A percentile compares a stretch with the other conserved stretches of the same genome.
Conservation (phyloP, 2,329 filamentous ascomycete genomes). For the Rhynchosporium graminicola region DNA sequence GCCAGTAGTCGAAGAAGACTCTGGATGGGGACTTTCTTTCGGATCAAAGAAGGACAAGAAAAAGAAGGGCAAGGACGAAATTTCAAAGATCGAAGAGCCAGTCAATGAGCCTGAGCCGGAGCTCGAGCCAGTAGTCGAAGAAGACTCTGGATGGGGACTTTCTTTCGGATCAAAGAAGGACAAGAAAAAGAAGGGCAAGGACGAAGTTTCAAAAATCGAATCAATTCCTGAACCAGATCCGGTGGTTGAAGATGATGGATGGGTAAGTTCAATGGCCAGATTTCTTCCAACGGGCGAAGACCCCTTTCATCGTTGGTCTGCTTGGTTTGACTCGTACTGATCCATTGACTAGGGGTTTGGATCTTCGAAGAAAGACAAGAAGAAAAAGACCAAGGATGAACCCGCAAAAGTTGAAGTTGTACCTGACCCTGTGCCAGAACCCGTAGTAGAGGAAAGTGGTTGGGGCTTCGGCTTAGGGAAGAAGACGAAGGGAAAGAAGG, state of each 20-base stretch:
- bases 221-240: conserved; percentile 38
- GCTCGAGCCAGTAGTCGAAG: conserved; percentile 15
- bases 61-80: conserved; percentile 45
- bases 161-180: conserved; percentile 45
- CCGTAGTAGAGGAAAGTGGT: conserved; percentile 23
- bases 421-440: conserved; percentile 38
- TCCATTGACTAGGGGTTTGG: conserved; percentile 27
- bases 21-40: conserved; percentile 42
- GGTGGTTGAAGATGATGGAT: conserved; percentile 20
- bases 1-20: conserved; percentile 17
- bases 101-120: too few relatives aligned
- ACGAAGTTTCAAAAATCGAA: conserved; percentile 32
- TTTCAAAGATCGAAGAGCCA: conserved; percentile 31
- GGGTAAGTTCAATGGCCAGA: not conserved
- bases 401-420: conserved; percentile 4
- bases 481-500: conserved; percentile 13
- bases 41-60: conserved; percentile 43
- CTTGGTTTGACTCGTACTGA: not conserved
- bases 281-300: not conserved
- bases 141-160: conserved; percentile 29
- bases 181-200: conserved; percentile 48
- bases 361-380: conserved; percentile 37
- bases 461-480: conserved; percentile 14
- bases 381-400: conserved; percentile 13
- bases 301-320: not conserved